Base-by-base conservation (phyloP, 106 monocot species). In the Phalaenopsis equestris region DNA sequence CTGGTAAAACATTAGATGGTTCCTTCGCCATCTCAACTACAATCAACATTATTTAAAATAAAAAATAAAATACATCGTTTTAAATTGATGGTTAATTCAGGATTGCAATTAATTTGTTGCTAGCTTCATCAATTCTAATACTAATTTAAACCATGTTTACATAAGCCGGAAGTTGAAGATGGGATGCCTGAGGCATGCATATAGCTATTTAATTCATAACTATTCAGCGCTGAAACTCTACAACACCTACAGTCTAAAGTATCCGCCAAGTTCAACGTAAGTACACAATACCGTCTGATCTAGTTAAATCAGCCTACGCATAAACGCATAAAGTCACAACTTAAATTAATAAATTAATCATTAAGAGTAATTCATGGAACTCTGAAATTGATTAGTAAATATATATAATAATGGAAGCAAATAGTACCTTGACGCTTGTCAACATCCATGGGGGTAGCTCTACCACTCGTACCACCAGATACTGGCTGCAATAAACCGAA, bases 371-470 rank as follows among this genome's bases (percentile, higher is more conserved):
- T 30, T 48, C 55, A 80, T 30, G 18, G 17, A 80, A 5, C 9
- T 16, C 4, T 55, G 21, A 38, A 42, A 30, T n/a, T 52, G 42
- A 72, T 49, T 56, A 72, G 56, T 70, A 6, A 39, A 23, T 38
- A 72, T 15, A 41, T 16, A 11, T 30, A 38, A 39, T 39, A 74
- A 70, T 70, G 15, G 14, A 70, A 38, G 38, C 4, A 38, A 3
- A 70, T 70, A 74, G 6, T 30, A 92, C 89, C 87, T 85, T 82
- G 81, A 84, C 77, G 42, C 15, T 81, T 92, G 67, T 89, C 85
- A 70, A 85, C 48, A 77, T 89, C 91, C 82, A 78, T 84, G 41
- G 87, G 77, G 68, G 75, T 82, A 64, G 84, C 81, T 58, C 85
- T 75, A 73, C 82, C 79, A 77, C 75, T 84, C 30, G 67, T 80